Base-by-base conservation (phyloP, 176 grass and related monocot species). In the Carex littledalei region DNA sequence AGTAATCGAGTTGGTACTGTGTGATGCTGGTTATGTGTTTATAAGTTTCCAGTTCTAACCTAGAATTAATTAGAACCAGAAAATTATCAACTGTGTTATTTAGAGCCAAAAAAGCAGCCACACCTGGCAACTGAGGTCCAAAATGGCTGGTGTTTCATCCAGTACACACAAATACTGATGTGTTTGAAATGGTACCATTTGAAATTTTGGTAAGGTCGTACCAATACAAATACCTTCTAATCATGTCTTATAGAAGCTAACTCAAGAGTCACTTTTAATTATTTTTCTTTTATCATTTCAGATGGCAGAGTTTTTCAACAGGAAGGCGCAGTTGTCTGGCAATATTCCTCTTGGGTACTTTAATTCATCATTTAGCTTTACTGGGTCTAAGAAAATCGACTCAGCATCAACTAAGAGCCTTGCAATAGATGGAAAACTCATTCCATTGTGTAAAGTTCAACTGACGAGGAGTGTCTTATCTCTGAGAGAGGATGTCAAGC, bases 281-380 rank as follows among this genome's bases (percentile, higher is more conserved):
- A 29, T 89, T 47, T 47, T 50, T 18, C 63, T 89, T 34, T 57
- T 82, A 45, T 84, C 45, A 80, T 57, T 87, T 47, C 81, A 94
- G 92, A 91, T 94, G 92, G 87, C 87, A 62, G 87, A 85, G 35
- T 17, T 84, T 91, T 94, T 94, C 73, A 94, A 89, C 31, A 86
- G 37, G 34, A 94, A 88, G 43, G 72, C 92, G 20, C 66, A 77
- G 43, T 63, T 91, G 49, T 41, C 60, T 73, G 92, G 92, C 72
- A 87, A 74, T 67, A 31, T 88, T 67, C 89, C 89, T 54, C 37
- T 89, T 37, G 92, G 92, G 53, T 86, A 79, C 72, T 94, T 94
- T 64, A 91, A 89, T 75, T 89, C 78, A 16, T 83, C 82, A 76
- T 94, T 91, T 78, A 84, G 85, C 65, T 91, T 94, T 78, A 91